Evolutionary conservation across 2,329 filamentous ascomycete species (phyloP), one percentile per base, ranked within the genome.

Genomic region (Alternaria longipes): DNA sequence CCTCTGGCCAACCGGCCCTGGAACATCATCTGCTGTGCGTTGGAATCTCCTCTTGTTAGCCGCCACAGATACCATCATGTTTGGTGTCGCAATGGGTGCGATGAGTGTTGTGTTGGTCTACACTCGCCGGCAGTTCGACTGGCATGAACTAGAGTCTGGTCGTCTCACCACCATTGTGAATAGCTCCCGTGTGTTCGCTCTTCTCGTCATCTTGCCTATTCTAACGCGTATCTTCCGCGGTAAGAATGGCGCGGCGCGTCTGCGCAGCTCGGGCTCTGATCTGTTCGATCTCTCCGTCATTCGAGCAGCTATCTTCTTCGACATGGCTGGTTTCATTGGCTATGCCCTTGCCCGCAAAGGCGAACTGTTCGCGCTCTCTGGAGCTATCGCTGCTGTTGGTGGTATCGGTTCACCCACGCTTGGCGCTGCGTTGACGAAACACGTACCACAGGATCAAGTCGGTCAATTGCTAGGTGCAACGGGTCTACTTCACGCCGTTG

Each of bases 401-500:
- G 94, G 94, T 1, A 89, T 98, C 46, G 94, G 91, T 0, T 90
- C 90, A 36, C 94, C 95, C 1, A 95, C 92, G 0, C 84, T 97
- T 51, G 93, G 97, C 73, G 90, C 91, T 1, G 87, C 91, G 0
- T 82, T 97, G 52, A 97, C 93, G 20, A 98, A 97, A 76, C 95
- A 98, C 77, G 90, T 98, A 0, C 92, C 94, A 0, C 84, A 89
- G 0, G 91, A 95, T 65, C 87, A 87, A 47, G 90, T 95, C 0
- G 95, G 95, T 0, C 89, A 95, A 76, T 82, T 98, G n/a, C 85
- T 99, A 0, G 95, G 95, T 22, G 94, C 93, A 1, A 90, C 90
- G 16, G 95, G 94, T 0, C 83, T 98, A 63, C 80, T 98, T 59
- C 94, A 98, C 79, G 91, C 93, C 1, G 80, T 97, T 36, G 87